A percentile compares a stretch with the other conserved stretches of the same genome.
Evolutionary conservation across 202 grass and related monocot species (phyloP).

Genomic region (Bolboschoenoplectus hybrid): DNA sequence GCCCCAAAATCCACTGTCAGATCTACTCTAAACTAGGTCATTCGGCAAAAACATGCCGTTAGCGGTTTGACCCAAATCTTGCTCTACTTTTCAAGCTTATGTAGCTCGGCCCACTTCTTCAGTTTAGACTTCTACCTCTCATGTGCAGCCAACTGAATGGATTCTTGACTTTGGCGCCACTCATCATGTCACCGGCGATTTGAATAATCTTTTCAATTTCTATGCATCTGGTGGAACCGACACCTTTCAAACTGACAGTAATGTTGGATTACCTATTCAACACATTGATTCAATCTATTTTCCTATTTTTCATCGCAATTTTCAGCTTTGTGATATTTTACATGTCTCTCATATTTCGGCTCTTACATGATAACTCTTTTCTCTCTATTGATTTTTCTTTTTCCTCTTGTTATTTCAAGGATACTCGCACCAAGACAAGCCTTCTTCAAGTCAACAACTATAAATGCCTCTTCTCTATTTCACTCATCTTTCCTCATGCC

Average conservation of each 20-base stretch:
- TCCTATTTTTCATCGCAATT: not conserved
- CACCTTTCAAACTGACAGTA: not conserved
- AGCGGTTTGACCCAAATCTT: too few species aligned
- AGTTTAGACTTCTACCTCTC: too few species aligned
- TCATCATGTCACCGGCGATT: not conserved
- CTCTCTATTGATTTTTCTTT: not conserved
- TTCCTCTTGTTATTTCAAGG: not conserved
- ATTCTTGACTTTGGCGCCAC: not conserved
- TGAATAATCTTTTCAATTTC: not conserved
- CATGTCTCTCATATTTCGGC: not conserved
- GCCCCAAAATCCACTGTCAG: too few species aligned
- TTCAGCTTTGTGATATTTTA: not conserved
- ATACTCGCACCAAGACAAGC: not conserved
- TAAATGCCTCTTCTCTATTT: not conserved
- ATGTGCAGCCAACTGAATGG: too few species aligned
- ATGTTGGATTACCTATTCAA: not conserved
- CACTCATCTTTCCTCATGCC: not conserved
- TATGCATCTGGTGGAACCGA: not conserved
- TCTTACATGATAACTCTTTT: not conserved
- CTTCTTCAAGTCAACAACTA: not conserved
- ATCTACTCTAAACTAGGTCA: too few species aligned
- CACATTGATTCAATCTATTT: not conserved
- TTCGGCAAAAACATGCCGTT: too few species aligned
- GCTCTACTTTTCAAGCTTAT: too few species aligned
- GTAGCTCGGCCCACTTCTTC: too few species aligned